Conservation (phyloP, 805 yeast species). For the Pichia paraexigua region DNA sequence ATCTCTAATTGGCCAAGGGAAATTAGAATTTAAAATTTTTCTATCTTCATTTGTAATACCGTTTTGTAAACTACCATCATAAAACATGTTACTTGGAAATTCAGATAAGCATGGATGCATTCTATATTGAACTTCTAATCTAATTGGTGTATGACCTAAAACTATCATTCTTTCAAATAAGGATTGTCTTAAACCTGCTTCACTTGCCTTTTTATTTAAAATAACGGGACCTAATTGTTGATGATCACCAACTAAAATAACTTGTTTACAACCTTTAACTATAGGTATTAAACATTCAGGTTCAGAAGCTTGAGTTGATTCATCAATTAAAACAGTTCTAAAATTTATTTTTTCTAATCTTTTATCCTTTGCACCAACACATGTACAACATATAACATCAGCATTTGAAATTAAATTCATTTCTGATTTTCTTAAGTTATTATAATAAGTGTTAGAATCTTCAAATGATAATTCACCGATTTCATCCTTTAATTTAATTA, state of each 20-base stretch:
- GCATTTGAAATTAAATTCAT: slow-evolving; percentile 41
- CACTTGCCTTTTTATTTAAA: slow-evolving; percentile 68
- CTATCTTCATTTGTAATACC: slow-evolving; percentile 81
- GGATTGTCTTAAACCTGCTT: slow-evolving; percentile 82
- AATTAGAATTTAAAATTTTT: slow-evolving; percentile 41
- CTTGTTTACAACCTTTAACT: slow-evolving; percentile 83
- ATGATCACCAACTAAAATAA: slow-evolving; percentile 86
- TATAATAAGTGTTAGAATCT: slow-evolving; percentile 42
- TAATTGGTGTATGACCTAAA: slow-evolving; percentile 75
- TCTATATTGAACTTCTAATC: slow-evolving; percentile 89
- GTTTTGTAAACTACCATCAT: slow-evolving; percentile 86
- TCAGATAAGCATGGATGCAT: slow-evolving; percentile 88
- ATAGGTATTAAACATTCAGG: slow-evolving; percentile 88
- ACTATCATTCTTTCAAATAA: slow-evolving; percentile 78
- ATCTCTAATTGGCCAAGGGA: slow-evolving; percentile 87
- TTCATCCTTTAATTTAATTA: slow-evolving; percentile 50
- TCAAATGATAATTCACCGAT: slow-evolving; percentile 56
- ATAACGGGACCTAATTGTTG: slow-evolving; percentile 94
- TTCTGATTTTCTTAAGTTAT: slow-evolving; percentile 42
- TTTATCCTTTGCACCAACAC: slow-evolving; percentile 84
- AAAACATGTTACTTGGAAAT: slow-evolving; percentile 84
- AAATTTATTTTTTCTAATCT: slow-evolving; percentile 51
- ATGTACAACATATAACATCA: slow-evolving; percentile 82
- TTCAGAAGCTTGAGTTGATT: slow-evolving; percentile 89
- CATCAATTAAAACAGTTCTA: slow-evolving; percentile 81